These are phyloP conservation scores for Hysterangium stoloniferum DNA, from an alignment of 768 basidiomycete genomes.

Conservation along the genomic window DNA sequence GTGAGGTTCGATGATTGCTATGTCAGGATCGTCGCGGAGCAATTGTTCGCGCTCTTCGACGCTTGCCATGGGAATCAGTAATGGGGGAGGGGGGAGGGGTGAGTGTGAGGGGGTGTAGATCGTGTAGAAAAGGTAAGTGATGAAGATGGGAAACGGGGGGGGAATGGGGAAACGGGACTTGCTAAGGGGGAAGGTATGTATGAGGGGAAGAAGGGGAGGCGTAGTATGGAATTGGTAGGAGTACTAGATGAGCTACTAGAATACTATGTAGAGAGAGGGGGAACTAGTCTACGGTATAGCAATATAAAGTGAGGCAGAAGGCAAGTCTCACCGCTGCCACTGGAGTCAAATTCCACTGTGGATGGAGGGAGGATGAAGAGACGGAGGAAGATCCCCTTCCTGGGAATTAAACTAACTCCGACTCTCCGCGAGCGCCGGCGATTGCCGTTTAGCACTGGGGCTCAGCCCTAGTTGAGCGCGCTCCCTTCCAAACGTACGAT, in stretches of 20 bases:
- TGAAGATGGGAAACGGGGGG: neutral
- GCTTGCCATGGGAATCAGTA: constrained; percentile 4
- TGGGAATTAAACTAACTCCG: too few species aligned
- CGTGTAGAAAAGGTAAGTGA: neutral
- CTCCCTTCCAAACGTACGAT: too few species aligned
- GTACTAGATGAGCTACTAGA: neutral
- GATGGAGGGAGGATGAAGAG: too few species aligned
- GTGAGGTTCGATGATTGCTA: constrained; percentile 65
- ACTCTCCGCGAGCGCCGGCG: too few species aligned
- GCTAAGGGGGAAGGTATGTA: neutral
- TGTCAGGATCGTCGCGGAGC: constrained; percentile 60
- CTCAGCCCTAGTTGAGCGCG: too few species aligned
- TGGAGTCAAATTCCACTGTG: too few species aligned
- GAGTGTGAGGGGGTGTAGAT: neutral
- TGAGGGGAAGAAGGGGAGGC: constrained; percentile 2
- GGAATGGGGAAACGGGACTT: neutral
- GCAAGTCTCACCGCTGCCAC: too few species aligned
- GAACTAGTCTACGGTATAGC: too few species aligned
- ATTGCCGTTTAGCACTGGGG: too few species aligned
- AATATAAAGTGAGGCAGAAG: neutral
- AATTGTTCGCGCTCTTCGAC: constrained; percentile 56
- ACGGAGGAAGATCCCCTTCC: too few species aligned
- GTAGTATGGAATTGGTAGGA: neutral
- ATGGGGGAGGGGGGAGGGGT: neutral
- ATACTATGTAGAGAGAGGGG: too few species aligned